Percentiles rank a stretch among this genome's conserved stretches.
Conservation (phyloP, 148 eudicot genomes). For the Cornus florida region DNA sequence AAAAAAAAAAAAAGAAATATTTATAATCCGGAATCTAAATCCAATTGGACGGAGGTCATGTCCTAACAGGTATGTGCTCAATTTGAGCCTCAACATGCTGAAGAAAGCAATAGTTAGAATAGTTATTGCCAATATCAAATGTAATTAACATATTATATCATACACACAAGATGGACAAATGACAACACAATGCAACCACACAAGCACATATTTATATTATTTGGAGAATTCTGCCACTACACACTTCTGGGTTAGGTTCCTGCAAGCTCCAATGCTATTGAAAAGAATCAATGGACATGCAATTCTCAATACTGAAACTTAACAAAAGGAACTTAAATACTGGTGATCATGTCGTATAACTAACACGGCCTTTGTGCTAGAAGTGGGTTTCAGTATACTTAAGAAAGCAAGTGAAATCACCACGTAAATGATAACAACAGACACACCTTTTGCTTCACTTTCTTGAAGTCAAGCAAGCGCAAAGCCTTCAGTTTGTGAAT, state of each 20-base stretch:
- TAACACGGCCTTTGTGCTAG: neutral
- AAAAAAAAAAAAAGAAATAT: neutral
- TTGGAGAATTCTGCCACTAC: neutral
- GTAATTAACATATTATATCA: neutral
- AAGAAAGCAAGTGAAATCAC: neutral
- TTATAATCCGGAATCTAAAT: neutral
- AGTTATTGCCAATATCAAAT: neutral
- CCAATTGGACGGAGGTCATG: neutral
- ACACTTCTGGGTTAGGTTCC: neutral
- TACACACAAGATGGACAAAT: neutral
- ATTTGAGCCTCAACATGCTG: neutral
- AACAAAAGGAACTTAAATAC: neutral
- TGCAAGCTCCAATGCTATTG: neutral
- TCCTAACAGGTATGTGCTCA: neutral
- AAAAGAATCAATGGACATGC: neutral
- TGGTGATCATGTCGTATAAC: neutral
- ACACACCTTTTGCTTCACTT: constrained; percentile 85
- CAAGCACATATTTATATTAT: neutral
- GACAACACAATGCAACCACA: neutral
- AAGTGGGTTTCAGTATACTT: neutral
- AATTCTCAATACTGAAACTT: neutral
- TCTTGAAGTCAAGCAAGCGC: constrained; percentile 84
- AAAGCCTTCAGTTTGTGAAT: constrained; percentile 74
- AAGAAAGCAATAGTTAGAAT: neutral
- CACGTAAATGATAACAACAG: constrained; percentile 5